Base-by-base conservation (phyloP, 495 filamentous ascomycete genomes). In the Xylaria sp. region DNA sequence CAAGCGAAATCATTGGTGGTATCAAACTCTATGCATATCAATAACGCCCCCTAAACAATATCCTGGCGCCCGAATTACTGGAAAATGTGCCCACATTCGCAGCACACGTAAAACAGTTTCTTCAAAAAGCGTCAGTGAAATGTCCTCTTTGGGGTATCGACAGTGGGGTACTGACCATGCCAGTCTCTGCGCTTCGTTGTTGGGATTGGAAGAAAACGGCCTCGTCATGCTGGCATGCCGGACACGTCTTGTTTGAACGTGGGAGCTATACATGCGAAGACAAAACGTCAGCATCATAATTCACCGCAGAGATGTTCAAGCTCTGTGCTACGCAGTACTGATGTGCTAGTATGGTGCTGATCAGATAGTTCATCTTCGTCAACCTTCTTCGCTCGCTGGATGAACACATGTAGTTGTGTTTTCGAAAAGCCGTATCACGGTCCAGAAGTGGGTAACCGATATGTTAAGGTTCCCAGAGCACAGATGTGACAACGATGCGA, bases 91-190 rank as follows among this genome's bases (percentile, higher is more conserved):
- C 93, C 93, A 80, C 96, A 99, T 29, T 88, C 87, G 84, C 93
- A 95, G 84, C 96, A 99, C 53, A 98, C 96, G 79, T 94, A 97
- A 82, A 97, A 99, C 15, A 99, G 88, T 94, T 95, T 97, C 95
- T 98, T 72, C 50, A 69, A 46, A 17, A 31, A 37, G 17, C 5
- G 72, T 85, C 71, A 84, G 77, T 71, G 63, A 50, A 12, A 19
- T 29, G 14, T 63, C 41, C 5, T 61, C 59, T 48, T n/a, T 78
- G 63, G 9, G 6, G 8, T 33, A 17, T 33, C 8, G n/a, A 61
- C 15, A 63, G 1, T 37, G 31, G 33, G 37, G 8, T 61, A 78
- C 91, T 87, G 78, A 98, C 96, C 96, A 99, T 99, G 81, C 97
- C 97, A 11, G 97, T 99, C 80, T 98, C 94, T 17, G 94, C 92